Base-by-base conservation (phyloP, 139 green algal genomes). In the Mesotaenium endlicherianum region DNA sequence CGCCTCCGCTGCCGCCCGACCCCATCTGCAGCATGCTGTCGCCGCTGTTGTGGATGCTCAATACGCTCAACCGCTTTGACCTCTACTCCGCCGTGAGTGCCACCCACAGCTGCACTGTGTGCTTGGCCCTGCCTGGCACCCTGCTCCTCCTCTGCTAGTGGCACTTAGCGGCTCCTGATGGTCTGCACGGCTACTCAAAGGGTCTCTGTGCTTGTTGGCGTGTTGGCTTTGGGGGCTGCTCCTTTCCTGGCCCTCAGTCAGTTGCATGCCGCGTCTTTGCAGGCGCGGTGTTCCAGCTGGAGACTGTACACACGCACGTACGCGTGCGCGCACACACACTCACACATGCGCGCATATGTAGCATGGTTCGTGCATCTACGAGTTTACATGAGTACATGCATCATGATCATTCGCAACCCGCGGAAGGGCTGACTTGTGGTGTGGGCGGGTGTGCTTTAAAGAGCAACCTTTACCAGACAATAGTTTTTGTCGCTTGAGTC, bases 31-130 rank as follows among this genome's bases (percentile, higher is more conserved):
- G 3, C 0, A 50, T 81, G 34, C 30, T 90, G 60, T 75, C 69
- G 31, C 82, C 82, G 14, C n/a, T 90, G 26, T 40, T 90, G 34
- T 90, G 71, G 72, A 34, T 47, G 41, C 34, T 42, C 44, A 79
- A 90, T 67, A 67, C 49, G 8, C 86, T 81, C 5, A 81, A 90
- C 70, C 44, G 64, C 11, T 90, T 90, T 40, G 86, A 90, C 41
- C 31, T 81, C 26, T 90, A 82, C 86, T 85, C 69, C 31, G 67
- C 64, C n/a, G 79, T 85, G 40, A 67, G 79, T 53, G 53, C 17
- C 42, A 11, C n/a, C 64, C 26, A 11, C 57, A 8, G 16, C 57
- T 38, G 4, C 57, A 30, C 17, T 16, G 6, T 34, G 57, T 40
- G 16, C 16, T 70, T 30, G 4, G 17, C 57, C 26, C 4, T 70